Base-by-base conservation (phyloP, 2,329 filamentous ascomycete genomes). In the Aureobasidium musti region DNA sequence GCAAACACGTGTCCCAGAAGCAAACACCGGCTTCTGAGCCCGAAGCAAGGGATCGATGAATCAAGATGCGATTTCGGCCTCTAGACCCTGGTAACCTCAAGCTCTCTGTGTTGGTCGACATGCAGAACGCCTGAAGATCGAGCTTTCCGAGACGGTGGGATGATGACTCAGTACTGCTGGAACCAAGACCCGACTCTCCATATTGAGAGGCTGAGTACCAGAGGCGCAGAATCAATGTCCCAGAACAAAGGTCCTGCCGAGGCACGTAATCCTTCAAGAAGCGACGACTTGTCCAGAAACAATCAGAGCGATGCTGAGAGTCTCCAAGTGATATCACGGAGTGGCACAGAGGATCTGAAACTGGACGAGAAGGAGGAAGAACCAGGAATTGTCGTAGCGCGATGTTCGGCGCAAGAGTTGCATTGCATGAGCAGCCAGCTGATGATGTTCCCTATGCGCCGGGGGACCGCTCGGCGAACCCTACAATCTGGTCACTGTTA, bases 391-490 rank as follows among this genome's bases (percentile, higher is more conserved):
- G 39, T 49, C 28, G 41, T 35, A 49, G 57, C 57, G 57, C n/a
- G 13, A n/a, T 8, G 26, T 37, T 49, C n/a, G 28, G 57, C 57
- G 57, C 57, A 35, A 49, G 14, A 35, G 41, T n/a, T 60, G 57
- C 57, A 60, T 60, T 60, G 57, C 57, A 60, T 60, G 43, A 35
- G 28, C 28, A 37, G 35, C 39, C 54, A 49, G n/a, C 28, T 19
- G 30, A 47, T 41, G n/a, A 59, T 43, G 5, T 37, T 23, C 19
- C n/a, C 23, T 35, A 11, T n/a, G n/a, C 56, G 19, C 28, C 41
- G 41, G 56, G 41, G 41, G 19, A 6, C 33, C 26, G 26, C 23
- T 47, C 41, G 56, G 56, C 41, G 28, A 8, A 60, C 41, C 28
- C 28, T 49, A 37, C 56, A 17, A 39, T 39, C 35, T 30, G 41